Base-by-base conservation (phyloP, 2,329 filamentous ascomycete species). In the Penicillium corylophilum region DNA sequence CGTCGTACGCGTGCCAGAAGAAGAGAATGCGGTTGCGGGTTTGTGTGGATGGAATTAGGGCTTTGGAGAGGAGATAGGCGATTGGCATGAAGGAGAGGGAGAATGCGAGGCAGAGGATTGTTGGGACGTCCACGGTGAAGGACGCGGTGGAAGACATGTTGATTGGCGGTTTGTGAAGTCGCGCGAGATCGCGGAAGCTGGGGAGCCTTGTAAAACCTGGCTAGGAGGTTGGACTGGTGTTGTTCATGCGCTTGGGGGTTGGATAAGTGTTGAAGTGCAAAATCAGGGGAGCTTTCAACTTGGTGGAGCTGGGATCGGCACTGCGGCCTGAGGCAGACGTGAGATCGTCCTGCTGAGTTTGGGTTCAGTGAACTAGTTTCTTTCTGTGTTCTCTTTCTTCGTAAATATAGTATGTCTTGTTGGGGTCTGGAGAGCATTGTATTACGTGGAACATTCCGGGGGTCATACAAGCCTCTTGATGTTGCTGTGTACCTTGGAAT, bases 1-100 rank as follows among this genome's bases (percentile, higher is more conserved):
- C 90, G 71, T 96, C 92, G 75, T 95, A 95, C 33, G 89, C 82
- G 76, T 96, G 92, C 93, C 93, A 96, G 74, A 95, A 82, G 80
- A 96, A 96, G 59, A 96, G 85, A 68, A 89, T 76, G 55, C 91
- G 90, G 50, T 84, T 82, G 33, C 75, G 68, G 1, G 81, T 73
- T 10, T 84, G 77, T 1, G 77, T 65, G 16, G 74, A 67, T 4
- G 86, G 82, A 23, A 88, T 77, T 9, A 81, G 67, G 38, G 65
- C 63, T 16, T 72, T 63, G 38, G 80, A 81, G 46, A 77, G 70
- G 26, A 73, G 24, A 65, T 81, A 82, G 43, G 82, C 81, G 47
- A 75, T 68, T 22, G 74, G 74, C 62, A 85, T 79, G 42, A 85
- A 76, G 2, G 74, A 74, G 43, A 84, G 73, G 22, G 80, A 77